Evolutionary conservation across 163 green algal species (phyloP), one percentile per base, ranked within the genome.

Genomic region (Volvox carteri): DNA sequence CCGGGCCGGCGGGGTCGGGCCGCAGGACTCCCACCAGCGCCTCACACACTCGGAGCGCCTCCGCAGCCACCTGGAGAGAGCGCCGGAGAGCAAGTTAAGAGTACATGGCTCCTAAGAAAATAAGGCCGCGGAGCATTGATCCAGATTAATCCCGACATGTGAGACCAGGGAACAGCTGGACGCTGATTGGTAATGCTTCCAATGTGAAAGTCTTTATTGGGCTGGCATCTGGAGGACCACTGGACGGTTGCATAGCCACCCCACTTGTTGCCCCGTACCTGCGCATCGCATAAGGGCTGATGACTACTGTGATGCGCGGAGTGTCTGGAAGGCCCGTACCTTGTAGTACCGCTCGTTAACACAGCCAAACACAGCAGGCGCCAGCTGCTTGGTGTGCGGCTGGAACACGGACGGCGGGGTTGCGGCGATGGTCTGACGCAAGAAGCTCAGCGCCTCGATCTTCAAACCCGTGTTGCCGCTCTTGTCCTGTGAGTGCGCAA

Each of bases 261-360:
- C n/a, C n/a, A n/a, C n/a, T n/a, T n/a, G n/a, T n/a, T n/a, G n/a
- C n/a, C n/a, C n/a, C n/a, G n/a, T n/a, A n/a, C n/a, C n/a, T n/a
- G n/a, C n/a, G n/a, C n/a, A n/a, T n/a, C n/a, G n/a, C n/a, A n/a
- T n/a, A n/a, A n/a, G n/a, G n/a, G n/a, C n/a, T n/a, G n/a, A n/a
- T n/a, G n/a, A n/a, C n/a, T n/a, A n/a, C n/a, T n/a, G n/a, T n/a
- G n/a, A n/a, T n/a, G n/a, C n/a, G n/a, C n/a, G n/a, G n/a, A n/a
- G n/a, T n/a, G n/a, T 7, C 7, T 65, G 54, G 25, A 30, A 28
- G 19, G 5, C 50, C 12, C 60, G 60, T 72, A 97, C 94, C 91
- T 98, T 98, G 95, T 98, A 99, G 92, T 99, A 99, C 2, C 96
- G 90, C 68, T 99, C 97, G 0, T 39, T 88, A 2, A 94, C 95